Evolutionary conservation across 805 yeast species (phyloP).

Genomic region (Wickerhamiella brachini): DNA sequence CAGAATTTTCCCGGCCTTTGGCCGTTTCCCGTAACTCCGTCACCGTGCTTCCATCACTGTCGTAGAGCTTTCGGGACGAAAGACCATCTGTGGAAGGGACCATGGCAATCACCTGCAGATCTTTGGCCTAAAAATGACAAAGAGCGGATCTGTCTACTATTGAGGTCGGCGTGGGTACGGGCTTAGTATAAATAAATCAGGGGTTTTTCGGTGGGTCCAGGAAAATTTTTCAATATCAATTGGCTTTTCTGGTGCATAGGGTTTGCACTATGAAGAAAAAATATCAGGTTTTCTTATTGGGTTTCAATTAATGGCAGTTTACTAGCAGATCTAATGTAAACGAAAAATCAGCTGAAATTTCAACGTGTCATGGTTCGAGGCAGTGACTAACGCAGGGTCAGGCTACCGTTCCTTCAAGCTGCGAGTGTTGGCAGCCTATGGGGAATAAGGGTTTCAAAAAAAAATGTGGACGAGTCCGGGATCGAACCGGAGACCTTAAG

Average conservation of each 20-base stretch:
- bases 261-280: no score
- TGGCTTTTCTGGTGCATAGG: neutral
- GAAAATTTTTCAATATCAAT: neutral
- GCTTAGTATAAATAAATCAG: neutral
- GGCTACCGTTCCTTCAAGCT: no score
- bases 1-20: neutral
- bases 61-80: neutral
- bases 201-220: neutral
- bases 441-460: no score
- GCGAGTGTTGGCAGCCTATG: no score
- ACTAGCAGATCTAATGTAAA: neutral
- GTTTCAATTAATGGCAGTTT: no score
- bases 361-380: neutral
- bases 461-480: slow-evolving; percentile 13
- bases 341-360: neutral
- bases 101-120: neutral
- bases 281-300: no score
- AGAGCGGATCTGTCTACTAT: neutral
- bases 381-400: neutral
- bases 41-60: neutral
- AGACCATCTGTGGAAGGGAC: neutral
- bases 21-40: neutral
- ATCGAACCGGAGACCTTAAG: slow-evolving; percentile 15
- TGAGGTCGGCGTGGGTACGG: neutral
- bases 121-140: neutral